phyloP scores from a whole-genome alignment of 176 grass and related monocot genomes.

The Rhipidocladum racemiflorum region DNA sequence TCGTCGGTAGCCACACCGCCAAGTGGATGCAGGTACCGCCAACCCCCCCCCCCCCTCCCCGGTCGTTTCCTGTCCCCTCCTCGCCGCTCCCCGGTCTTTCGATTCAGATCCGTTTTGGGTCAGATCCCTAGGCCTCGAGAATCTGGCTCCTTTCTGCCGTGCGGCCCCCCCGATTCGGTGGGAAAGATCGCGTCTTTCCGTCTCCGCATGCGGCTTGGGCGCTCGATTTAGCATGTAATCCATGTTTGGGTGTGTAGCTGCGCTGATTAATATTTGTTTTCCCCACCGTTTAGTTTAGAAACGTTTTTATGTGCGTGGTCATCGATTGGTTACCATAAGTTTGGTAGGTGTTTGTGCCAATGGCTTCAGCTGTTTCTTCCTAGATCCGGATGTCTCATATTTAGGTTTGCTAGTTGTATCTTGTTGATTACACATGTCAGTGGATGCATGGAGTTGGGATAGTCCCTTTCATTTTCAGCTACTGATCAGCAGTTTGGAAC shows the following conservation, averaged over 20 bases:
- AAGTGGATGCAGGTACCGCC: slow-evolving; percentile 97
- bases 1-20: slow-evolving; percentile 74
- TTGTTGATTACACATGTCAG: background rate
- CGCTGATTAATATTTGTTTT: background rate
- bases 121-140: background rate
- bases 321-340: background rate
- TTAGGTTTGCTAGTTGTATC: background rate
- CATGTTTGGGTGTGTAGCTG: background rate
- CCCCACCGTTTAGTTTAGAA: background rate
- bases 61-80: background rate
- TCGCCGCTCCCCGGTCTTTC: background rate
- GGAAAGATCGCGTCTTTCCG: background rate
- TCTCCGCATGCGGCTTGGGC: background rate
- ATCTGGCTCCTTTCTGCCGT: background rate
- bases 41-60: no score
- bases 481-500: background rate
- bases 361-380: slow-evolving; percentile 10
- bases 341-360: background rate
- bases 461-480: background rate
- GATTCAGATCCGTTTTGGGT: slow-evolving; percentile 23
- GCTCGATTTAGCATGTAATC: background rate
- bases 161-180: background rate
- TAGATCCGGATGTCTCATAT: slow-evolving; percentile 20
- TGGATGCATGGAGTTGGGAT: background rate
- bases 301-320: background rate